A percentile compares a stretch with the other conserved stretches of the same genome.
Evolutionary conservation across 1,284 basidiomycete species (phyloP).

Genomic region (Pulveroboletus ridleyi): DNA sequence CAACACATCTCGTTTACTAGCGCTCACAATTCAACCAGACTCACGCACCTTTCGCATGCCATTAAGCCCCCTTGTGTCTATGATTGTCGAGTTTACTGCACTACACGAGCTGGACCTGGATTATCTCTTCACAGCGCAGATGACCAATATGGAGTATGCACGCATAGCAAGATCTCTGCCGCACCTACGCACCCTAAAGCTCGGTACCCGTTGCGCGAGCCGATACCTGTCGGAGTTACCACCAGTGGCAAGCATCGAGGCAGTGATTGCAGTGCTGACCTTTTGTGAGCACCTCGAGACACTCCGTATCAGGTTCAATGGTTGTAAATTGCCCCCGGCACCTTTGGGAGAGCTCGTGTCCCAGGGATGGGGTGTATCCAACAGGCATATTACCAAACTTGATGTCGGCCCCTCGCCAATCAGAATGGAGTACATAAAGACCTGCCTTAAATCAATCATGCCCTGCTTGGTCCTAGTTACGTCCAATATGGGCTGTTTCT

Average conservation of each 20-base stretch:
- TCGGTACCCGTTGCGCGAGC: slow-evolving; percentile 20
- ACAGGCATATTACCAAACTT: slow-evolving; percentile 15
- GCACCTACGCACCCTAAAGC: slow-evolving; percentile 19
- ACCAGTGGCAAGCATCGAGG: slow-evolving; percentile 18
- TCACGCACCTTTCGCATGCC: slow-evolving; percentile 3
- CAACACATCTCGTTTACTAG: slow-evolving; percentile 15
- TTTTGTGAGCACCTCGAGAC: slow-evolving; percentile 22
- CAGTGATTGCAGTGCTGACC: slow-evolving; percentile 21
- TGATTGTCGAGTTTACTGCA: slow-evolving; percentile 18
- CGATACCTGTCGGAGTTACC: not conserved
- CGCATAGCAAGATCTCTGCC: slow-evolving; percentile 21
- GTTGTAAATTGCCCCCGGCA: slow-evolving; percentile 4
- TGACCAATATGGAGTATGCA: slow-evolving; percentile 17
- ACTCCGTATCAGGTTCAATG: slow-evolving; percentile 26
- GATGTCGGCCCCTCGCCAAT: slow-evolving; percentile 25
- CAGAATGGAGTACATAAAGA: slow-evolving; percentile 8
- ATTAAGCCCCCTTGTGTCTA: slow-evolving; percentile 6
- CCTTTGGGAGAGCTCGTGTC: not conserved
- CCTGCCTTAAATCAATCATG: slow-evolving; percentile 24
- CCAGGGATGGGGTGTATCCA: slow-evolving; percentile 16
- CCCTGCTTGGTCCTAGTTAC: slow-evolving; percentile 18
- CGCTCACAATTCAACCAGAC: slow-evolving; percentile 13
- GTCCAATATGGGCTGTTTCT: too few relatives aligned
- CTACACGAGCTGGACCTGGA: slow-evolving; percentile 26
- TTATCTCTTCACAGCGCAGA: slow-evolving; percentile 3